Evolutionary conservation across 2,329 filamentous ascomycete species (phyloP), one percentile per base, ranked within the genome.

Genomic region (Talaromyces sp.): DNA sequence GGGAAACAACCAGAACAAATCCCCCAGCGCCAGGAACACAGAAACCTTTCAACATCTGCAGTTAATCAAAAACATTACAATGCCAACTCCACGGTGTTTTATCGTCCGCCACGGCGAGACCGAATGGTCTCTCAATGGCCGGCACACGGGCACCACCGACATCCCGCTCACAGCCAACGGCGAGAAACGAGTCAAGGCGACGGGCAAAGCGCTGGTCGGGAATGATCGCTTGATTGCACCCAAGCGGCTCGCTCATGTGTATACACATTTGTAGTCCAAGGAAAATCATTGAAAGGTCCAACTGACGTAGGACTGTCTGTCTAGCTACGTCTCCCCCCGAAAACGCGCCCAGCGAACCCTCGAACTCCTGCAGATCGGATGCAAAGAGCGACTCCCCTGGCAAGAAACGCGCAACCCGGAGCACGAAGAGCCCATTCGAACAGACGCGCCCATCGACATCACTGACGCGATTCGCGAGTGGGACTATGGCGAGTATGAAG

Each of bases 81-180:
- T 79, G 76, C 64, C 74, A 2, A 86, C 87, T 2, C 90, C 90
- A 1, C 84, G 90, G 58, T 87, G 90, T 72, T 93, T 93, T 79
- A 85, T 95, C 67, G 79, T 92, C 73, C 90, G 93, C 68, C 93
- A 97, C 72, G 93, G 93, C 77, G 91, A 97, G 79, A 98, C 93
- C 4, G 91, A 96, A 80, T 98, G 93, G 93, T 96, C 90, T 5
- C 85, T 96, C 54, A 89, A 89, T 67, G 93, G 91, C 59, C 84
- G 86, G 57, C 91, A 97, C 77, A 98, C 93, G 0, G 89, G 92
- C 56, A 82, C 80, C 29, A 90, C 89, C n/a, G 93, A 98, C 70
- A 89, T 98, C 4, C 88, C 91, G 1, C 81, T 97, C 41, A 97
- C 93, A 0, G 78, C 82, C 56, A 89, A 91, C 71, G 93, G 93